Base-by-base conservation (phyloP, 2,329 filamentous ascomycete species). In the Dactylellina drechsleri region DNA sequence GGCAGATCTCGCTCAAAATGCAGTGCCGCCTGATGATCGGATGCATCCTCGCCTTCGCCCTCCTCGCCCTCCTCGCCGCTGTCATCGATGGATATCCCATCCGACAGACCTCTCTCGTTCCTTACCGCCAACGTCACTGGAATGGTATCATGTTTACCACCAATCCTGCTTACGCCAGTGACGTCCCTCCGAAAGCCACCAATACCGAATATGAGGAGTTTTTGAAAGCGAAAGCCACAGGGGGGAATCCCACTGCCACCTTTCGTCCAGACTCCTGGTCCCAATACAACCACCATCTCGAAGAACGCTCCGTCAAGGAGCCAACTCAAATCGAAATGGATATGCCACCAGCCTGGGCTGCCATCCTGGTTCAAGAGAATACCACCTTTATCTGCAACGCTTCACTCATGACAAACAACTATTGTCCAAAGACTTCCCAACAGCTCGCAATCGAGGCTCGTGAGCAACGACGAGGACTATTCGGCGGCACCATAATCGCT, bases 181-280 rank as follows among this genome's bases (percentile, higher is more conserved):
- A 18, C 2, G 64, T 58, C 6, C 13, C 49, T 10, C 49, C 70
- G 1, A 43, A 41, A 3, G 16, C 45, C 8, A 66, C 31, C 5
- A 41, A 67, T 28, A 18, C 43, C n/a, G 50, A 74, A 23, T 58
- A 66, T 47, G 10, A 53, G n/a, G 20, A 36, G 18, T 23, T 67
- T 3, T 49, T 62, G 43, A 7, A 12, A 36, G 26, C 59, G 18
- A 74, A 74, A 43, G 70, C 57, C 4, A 40, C 62, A 13, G 57
- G 62, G 12, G 20, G 58, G 20, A 28, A 66, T 20, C 62, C 70
- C 23, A 56, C 20, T 6, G 41, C 50, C 45, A 66, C 62, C 18
- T 66, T 62, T 18, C 61, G 57, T 47, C 70, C 70, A 4, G 57
- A 64, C 36, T 74, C 62, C 13, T 74, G 70, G 70, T 67, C 70